Evolutionary conservation across 768 basidiomycete genomes (phyloP).

Genomic region (Neoboletus magnificus): DNA sequence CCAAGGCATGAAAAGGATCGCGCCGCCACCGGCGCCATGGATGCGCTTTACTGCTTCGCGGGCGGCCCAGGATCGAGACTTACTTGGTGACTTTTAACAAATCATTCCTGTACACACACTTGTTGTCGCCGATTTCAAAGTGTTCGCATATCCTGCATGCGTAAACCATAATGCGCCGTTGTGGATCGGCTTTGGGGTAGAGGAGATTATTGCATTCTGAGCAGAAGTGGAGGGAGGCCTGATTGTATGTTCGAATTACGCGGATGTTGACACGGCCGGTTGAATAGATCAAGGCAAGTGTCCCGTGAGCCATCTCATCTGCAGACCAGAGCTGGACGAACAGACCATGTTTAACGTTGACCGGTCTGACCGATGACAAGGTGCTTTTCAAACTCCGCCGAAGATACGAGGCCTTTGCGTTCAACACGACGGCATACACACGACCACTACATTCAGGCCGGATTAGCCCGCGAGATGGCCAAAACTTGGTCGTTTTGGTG

Average conservation of each 20-base stretch:
- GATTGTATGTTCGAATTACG: not conserved
- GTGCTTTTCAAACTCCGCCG: constrained; percentile 29
- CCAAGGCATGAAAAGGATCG: not conserved
- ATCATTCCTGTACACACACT: constrained; percentile 92
- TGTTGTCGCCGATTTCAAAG: constrained; percentile 81
- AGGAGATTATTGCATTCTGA: constrained; percentile 94
- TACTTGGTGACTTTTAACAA: constrained; percentile 91
- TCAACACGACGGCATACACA: not conserved
- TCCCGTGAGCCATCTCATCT: constrained; percentile 14
- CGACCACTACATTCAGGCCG: not conserved
- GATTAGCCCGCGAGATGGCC: constrained; percentile 5
- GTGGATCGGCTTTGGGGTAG: constrained; percentile 88
- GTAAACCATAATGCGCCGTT: constrained; percentile 83
- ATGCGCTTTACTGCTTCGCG: not conserved
- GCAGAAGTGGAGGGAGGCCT: constrained; percentile 89
- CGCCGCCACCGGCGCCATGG: constrained; percentile 9
- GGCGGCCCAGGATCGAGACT: constrained; percentile 17
- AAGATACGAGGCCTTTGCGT: not conserved
- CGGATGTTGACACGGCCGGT: not conserved
- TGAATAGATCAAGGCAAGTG: constrained; percentile 1
- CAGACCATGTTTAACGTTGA: constrained; percentile 34
- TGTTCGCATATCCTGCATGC: constrained; percentile 88
- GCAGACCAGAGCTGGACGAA: constrained; percentile 9
- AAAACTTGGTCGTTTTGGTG: constrained; percentile 14
- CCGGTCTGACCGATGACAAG: constrained; percentile 15